These are phyloP conservation scores for Pythium brachiatum DNA, from an alignment of 352 stramenopile genomes.

Conservation along the genomic window DNA sequence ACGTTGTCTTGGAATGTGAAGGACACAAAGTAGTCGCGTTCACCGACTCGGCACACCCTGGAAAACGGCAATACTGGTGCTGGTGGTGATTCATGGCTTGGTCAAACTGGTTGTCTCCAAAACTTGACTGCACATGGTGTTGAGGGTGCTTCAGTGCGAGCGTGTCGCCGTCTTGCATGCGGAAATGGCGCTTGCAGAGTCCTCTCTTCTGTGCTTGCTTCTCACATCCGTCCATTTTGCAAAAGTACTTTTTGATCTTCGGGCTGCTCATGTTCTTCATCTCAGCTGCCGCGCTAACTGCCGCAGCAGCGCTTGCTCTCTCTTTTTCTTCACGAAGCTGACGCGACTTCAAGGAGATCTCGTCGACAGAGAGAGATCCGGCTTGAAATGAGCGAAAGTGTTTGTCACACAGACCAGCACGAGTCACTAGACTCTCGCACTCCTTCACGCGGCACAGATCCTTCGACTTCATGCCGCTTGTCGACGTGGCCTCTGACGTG, in stretches of 20 bases:
- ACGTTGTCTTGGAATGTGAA: constrained; percentile 43
- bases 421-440: constrained; percentile 27
- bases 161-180: constrained; percentile 31
- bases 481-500: constrained; percentile 16
- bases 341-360: constrained; percentile 47
- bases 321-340: constrained; percentile 27
- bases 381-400: constrained; percentile 52
- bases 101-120: constrained; percentile 17
- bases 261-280: constrained; percentile 16
- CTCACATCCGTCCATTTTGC: constrained; percentile 52
- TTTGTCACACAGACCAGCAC: constrained; percentile 40
- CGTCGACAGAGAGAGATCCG: constrained; percentile 54
- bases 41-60: constrained; percentile 36
- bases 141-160: neutral
- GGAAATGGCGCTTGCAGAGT: constrained; percentile 66
- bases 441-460: constrained; percentile 41
- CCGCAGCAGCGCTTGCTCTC: constrained; percentile 13
- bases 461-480: constrained; percentile 5
- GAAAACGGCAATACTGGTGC: constrained; percentile 37
- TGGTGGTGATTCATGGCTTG: constrained; percentile 10
- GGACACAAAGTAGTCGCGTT: constrained; percentile 37
- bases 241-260: constrained; percentile 65
- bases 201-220: constrained; percentile 65
- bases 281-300: constrained; percentile 23
- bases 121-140: constrained; percentile 11